Evolutionary conservation across 371 early-diverging fungal species (phyloP).

Genomic region (Catenaria anguillulae): DNA sequence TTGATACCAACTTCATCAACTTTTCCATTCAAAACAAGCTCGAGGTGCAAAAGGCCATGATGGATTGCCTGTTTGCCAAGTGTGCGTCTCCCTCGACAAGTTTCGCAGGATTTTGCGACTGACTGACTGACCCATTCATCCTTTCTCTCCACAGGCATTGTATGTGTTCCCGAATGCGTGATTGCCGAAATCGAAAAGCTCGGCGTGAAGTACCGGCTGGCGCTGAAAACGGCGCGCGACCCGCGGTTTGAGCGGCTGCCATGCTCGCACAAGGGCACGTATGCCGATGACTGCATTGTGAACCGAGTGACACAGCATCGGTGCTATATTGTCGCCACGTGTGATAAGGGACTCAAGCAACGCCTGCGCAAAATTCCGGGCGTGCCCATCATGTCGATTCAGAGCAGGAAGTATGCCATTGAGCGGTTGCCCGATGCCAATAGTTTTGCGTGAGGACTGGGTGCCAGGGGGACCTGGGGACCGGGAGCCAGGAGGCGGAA

Average conservation of each 20-base stretch:
- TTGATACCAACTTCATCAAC: conserved; percentile 99
- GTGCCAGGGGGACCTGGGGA: no score
- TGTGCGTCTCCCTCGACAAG: conserved; percentile 43
- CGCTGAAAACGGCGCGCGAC: conserved; percentile 82
- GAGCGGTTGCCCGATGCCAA: conserved; percentile 85
- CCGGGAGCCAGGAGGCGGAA: no score
- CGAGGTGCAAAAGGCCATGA: conserved; percentile 91
- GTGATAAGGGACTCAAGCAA: conserved; percentile 95
- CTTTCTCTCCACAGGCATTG: conserved; percentile 37
- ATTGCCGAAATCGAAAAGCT: conserved; percentile 99
- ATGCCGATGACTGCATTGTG: conserved; percentile 99
- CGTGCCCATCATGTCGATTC: conserved; percentile 98
- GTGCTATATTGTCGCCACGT: conserved; percentile 99
- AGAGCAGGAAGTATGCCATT: conserved; percentile 77
- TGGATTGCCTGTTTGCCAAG: conserved; percentile 97
- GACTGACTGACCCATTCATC: no score
- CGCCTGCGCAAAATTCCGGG: conserved; percentile 97
- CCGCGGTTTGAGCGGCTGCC: conserved; percentile 90
- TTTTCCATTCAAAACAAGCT: conserved; percentile 98
- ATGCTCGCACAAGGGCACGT: conserved; percentile 98
- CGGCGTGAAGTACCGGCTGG: conserved; percentile 93
- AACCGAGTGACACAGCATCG: conserved; percentile 89
- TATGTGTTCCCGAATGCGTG: conserved; percentile 99
- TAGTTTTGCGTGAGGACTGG: neutral
- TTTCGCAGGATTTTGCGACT: neutral